phyloP scores from a whole-genome alignment of 805 yeast species.

The Kodamaea jinghongensis region DNA sequence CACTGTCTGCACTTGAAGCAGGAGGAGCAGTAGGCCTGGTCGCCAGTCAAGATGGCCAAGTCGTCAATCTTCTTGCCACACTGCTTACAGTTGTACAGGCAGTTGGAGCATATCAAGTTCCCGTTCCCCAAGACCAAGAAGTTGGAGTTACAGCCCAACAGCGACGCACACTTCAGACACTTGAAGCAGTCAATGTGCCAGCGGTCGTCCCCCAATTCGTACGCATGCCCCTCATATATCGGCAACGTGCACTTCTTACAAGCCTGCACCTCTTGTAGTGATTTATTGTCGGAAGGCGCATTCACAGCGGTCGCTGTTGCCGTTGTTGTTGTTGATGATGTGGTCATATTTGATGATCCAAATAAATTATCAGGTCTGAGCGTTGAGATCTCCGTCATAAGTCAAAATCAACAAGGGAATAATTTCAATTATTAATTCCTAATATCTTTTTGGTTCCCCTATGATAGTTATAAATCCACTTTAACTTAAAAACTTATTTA shows the following conservation, averaged over 20 bases:
- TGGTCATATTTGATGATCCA: constrained; percentile 1
- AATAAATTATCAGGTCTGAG: too few relatives aligned
- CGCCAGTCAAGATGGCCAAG: constrained; percentile 90
- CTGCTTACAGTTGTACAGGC: constrained; percentile 86
- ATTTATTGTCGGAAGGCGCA: background rate
- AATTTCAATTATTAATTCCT: too few relatives aligned
- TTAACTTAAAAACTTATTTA: too few relatives aligned
- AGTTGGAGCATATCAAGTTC: constrained; percentile 80
- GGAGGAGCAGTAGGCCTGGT: constrained; percentile 87
- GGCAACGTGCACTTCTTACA: constrained; percentile 43
- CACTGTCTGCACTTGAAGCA: constrained; percentile 92
- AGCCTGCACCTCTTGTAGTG: constrained; percentile 20
- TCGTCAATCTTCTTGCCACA: constrained; percentile 89
- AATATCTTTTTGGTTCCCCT: too few relatives aligned
- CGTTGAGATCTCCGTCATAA: too few relatives aligned
- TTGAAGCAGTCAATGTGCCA: constrained; percentile 95
- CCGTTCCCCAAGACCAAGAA: constrained; percentile 93
- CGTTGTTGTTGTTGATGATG: constrained; percentile 2
- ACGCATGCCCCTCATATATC: constrained; percentile 89
- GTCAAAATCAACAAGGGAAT: too few relatives aligned
- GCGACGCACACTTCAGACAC: constrained; percentile 78
- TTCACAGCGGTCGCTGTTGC: constrained; percentile 5
- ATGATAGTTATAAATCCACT: too few relatives aligned
- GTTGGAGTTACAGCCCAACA: constrained; percentile 83
- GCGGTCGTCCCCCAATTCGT: constrained; percentile 88